These are phyloP conservation scores for Rhizopogon roseolus DNA, from an alignment of 768 basidiomycete species.

Conservation along the genomic window DNA sequence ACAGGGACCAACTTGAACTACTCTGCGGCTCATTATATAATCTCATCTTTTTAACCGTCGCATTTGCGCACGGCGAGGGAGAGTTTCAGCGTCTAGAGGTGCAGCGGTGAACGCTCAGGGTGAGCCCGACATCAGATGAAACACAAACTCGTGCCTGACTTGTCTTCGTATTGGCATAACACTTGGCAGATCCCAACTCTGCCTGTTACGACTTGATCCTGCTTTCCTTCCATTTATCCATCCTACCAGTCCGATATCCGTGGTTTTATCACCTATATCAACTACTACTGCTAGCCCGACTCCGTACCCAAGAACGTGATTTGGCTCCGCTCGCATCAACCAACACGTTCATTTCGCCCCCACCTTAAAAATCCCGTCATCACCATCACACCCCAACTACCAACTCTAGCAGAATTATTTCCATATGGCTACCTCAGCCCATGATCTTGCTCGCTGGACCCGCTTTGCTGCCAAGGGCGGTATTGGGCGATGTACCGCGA, in stretches of 20 bases:
- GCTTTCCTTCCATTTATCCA: too few relatives aligned
- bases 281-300: neutral
- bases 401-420: neutral
- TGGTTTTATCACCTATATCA: neutral
- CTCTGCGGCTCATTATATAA: too few relatives aligned
- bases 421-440: constrained; percentile 50
- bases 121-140: too few relatives aligned
- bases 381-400: neutral
- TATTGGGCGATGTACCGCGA: constrained; percentile 74
- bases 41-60: too few relatives aligned
- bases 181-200: too few relatives aligned
- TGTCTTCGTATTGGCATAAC: too few relatives aligned
- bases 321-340: neutral
- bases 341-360: neutral
- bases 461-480: constrained; percentile 84
- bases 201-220: too few relatives aligned
- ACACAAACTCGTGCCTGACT: too few relatives aligned
- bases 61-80: too few relatives aligned
- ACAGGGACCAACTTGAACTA: too few relatives aligned
- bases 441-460: constrained; percentile 75
- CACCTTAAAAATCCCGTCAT: neutral
- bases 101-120: too few relatives aligned
- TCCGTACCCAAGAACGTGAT: neutral
- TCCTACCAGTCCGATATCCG: neutral
- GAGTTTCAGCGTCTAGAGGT: too few relatives aligned